Percentiles rank a stretch among this genome's conserved stretches.
These are phyloP conservation scores for Acer campestre DNA, from an alignment of 345 rosid genomes.

Conservation along the genomic window DNA sequence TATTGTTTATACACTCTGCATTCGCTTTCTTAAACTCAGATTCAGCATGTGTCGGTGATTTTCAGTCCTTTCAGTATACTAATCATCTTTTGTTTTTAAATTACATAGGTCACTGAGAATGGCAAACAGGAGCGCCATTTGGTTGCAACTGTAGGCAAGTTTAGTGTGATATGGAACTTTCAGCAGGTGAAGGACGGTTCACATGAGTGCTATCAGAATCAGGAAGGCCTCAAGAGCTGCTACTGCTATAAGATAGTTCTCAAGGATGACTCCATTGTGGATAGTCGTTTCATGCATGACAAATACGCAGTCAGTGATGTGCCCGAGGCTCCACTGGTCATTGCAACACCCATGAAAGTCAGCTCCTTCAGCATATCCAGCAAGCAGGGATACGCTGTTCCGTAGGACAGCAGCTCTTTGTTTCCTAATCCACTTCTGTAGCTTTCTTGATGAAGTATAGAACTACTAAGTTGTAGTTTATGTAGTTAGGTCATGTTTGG, in stretches of 20 bases:
- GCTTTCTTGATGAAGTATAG: conserved; percentile 6
- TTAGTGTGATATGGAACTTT: conserved; percentile 92
- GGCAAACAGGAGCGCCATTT: conserved; percentile 88
- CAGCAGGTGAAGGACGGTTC: conserved; percentile 77
- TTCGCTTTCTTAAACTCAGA: background rate
- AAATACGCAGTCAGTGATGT: conserved; percentile 88
- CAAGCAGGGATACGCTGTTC: conserved; percentile 48
- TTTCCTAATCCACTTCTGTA: conserved; percentile 10
- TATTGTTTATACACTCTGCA: background rate
- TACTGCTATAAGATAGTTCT: conserved; percentile 91
- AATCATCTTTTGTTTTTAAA: conserved; percentile 14
- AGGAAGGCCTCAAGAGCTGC: conserved; percentile 83
- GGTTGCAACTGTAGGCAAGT: conserved; percentile 96
- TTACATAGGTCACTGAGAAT: conserved; percentile 68
- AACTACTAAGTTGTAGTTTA: conserved; percentile 18
- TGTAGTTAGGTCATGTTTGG: background rate
- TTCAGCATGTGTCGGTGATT: background rate
- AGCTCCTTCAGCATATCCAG: conserved; percentile 97
- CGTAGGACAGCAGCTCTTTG: background rate
- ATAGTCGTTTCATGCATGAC: conserved; percentile 98
- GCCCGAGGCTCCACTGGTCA: conserved; percentile 97
- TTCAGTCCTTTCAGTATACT: background rate
- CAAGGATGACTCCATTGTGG: conserved; percentile 88
- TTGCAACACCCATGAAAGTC: conserved; percentile 93
- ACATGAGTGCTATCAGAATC: conserved; percentile 77